Evolutionary conservation across 2,329 filamentous ascomycete species (phyloP), one percentile per base, ranked within the genome.

Genomic region (Fusarium lateritium): DNA sequence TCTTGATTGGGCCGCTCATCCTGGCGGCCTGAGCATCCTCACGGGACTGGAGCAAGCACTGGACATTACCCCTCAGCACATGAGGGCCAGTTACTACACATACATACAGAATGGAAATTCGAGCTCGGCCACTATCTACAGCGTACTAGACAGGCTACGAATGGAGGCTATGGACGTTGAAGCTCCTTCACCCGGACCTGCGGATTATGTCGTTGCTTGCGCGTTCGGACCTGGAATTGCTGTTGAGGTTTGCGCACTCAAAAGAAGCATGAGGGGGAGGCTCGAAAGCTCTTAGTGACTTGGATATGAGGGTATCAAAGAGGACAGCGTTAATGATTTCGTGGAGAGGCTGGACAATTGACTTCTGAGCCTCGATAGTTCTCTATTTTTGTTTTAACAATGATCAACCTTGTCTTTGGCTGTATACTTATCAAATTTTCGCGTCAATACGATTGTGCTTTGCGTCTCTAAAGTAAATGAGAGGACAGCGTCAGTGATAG

Each of bases 1-100:
- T 60, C 91, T 91, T 69, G 90, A 92, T 80, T 93, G 90, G 90
- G 90, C 89, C 1, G 85, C 92, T 73, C 91, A 92, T 70, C 91
- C 91, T 0, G 91, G 91, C 8, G 91, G 91, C 15, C 83, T 88
- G 1, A 88, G 89, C 1, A 91, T 92, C 38, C 79, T 92, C 3
- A 83, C 87, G 0, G 88, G 89, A 1, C 87, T 90, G 2, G 86
- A 91, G 75, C 80, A 80, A 40, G 82, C 81, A 2, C 82, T 93
- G 81, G 76, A 79, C 9, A 84, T 92, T 45, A 83, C 82, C 0
- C 79, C 88, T 0, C 86, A 90, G 70, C 89, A 92, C 69, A 88
- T 92, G 80, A 84, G 89, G 44, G 89, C 90, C 14, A 90, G 88
- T 62, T 91, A 90, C 73, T 86, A 91, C 65, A 86, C 88, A 15